phyloP scores from a whole-genome alignment of 2,329 filamentous ascomycete species.

The Podosphaera xanthii region DNA sequence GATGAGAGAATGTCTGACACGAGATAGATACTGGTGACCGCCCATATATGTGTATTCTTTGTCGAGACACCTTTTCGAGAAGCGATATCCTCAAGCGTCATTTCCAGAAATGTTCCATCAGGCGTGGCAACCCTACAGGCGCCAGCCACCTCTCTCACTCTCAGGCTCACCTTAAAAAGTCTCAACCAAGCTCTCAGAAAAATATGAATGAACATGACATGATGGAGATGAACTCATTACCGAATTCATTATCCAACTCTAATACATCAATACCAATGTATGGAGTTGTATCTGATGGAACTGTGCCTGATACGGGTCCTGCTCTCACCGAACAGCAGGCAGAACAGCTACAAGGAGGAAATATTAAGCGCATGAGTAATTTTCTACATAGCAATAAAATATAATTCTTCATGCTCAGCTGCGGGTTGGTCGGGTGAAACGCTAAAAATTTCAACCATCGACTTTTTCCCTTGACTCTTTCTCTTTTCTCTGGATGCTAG shows the following conservation, averaged over 20 bases:
- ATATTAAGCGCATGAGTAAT: neutral
- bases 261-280: conserved; percentile 34
- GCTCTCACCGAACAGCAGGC: conserved; percentile 35
- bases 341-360: conserved; percentile 23
- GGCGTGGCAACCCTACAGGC: conserved; percentile 84
- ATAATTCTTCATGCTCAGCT: no score
- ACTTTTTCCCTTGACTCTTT: no score
- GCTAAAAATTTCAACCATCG: no score
- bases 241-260: conserved; percentile 33
- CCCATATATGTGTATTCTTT: conserved; percentile 94
- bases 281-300: conserved; percentile 26
- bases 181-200: conserved; percentile 33
- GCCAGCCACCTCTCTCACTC: conserved; percentile 87
- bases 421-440: no score
- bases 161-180: conserved; percentile 70
- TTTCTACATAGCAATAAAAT: no score
- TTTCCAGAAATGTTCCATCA: conserved; percentile 96
- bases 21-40: conserved; percentile 76
- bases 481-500: no score
- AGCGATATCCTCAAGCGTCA: conserved; percentile 97
- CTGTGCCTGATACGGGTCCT: conserved; percentile 13
- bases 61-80: conserved; percentile 91
- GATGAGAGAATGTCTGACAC: neutral
- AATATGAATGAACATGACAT: conserved; percentile 32
- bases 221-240: conserved; percentile 25